Evolutionary conservation across 2,329 filamentous ascomycete genomes (phyloP).

Genomic region (Aureobasidium sp.): DNA sequence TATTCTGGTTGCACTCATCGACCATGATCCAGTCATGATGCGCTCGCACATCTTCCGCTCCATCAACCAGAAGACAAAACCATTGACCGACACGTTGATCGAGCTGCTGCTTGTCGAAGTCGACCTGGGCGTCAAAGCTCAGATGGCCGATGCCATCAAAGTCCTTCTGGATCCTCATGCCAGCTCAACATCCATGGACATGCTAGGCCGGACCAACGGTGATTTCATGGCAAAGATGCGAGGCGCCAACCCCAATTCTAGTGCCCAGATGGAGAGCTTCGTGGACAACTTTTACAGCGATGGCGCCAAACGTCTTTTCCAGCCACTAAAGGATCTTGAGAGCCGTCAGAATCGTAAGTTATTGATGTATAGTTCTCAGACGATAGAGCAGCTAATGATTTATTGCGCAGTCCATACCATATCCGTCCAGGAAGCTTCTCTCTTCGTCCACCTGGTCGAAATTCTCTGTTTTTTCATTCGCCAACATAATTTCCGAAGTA

Average conservation of each 20-base stretch:
- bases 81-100: conserved; percentile 85
- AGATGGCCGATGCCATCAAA: conserved; percentile 92
- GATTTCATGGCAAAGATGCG: conserved; percentile 62
- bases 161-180: conserved; percentile 74
- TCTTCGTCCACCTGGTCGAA: conserved; percentile 86
- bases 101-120: conserved; percentile 85
- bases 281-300: conserved; percentile 84
- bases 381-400: not conserved
- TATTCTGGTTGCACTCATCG: conserved; percentile 86
- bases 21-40: conserved; percentile 93
- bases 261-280: conserved; percentile 75
- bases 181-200: conserved; percentile 53
- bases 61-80: conserved; percentile 76
- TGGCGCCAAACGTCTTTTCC: conserved; percentile 77
- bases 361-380: not conserved
- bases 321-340: conserved; percentile 76
- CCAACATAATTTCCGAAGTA: conserved; percentile 78
- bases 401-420: conserved; percentile 46
- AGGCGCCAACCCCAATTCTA: conserved; percentile 37
- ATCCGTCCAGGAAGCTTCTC: conserved; percentile 74
- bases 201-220: conserved; percentile 53
- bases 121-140: conserved; percentile 89
- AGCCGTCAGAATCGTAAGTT: conserved; percentile 35
- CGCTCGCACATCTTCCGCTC: conserved; percentile 88
- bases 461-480: conserved; percentile 90